phyloP scores from a whole-genome alignment of 2,329 filamentous ascomycete species.

The Cercospora sp. region DNA sequence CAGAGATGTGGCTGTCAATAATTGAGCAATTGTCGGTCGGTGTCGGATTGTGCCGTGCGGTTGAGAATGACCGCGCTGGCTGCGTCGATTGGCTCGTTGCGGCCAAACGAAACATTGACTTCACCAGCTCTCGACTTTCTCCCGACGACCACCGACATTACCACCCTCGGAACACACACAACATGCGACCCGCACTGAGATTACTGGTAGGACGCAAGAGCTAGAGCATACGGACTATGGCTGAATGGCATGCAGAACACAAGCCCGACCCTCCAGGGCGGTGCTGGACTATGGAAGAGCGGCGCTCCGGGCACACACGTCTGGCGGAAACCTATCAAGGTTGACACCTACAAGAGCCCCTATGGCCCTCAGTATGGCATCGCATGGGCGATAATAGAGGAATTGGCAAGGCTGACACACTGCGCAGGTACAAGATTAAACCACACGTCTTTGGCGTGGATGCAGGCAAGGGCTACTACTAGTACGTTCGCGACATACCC shows the following conservation, averaged over 20 bases:
- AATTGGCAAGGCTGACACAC: conserved; percentile 6
- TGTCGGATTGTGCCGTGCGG: conserved; percentile 1
- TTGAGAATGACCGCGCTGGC: not conserved
- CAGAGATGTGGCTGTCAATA: not conserved
- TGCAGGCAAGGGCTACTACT: conserved; percentile 12
- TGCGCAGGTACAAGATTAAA: conserved; percentile 51
- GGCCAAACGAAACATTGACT: not conserved
- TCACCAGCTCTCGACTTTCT: conserved; percentile 3
- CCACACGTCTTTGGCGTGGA: conserved; percentile 50
- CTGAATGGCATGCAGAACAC: conserved; percentile 20
- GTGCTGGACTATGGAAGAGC: conserved; percentile 18
- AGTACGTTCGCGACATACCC: conserved; percentile 1
- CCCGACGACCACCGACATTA: conserved; percentile 2
- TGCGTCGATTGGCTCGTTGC: not conserved
- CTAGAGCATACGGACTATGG: not conserved
- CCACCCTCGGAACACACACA: conserved; percentile 16
- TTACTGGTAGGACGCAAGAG: conserved; percentile 27
- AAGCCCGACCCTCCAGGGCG: conserved; percentile 18
- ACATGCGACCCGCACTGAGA: conserved; percentile 37
- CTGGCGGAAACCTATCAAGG: conserved; percentile 40
- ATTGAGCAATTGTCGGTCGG: conserved; percentile 3
- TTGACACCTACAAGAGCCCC: conserved; percentile 56
- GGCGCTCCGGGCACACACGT: conserved; percentile 34
- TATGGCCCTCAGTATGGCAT: conserved; percentile 58
- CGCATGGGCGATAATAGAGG: not conserved